Base-by-base conservation (phyloP, 345 rosid genomes). In the Dipteronia dyeriana region DNA sequence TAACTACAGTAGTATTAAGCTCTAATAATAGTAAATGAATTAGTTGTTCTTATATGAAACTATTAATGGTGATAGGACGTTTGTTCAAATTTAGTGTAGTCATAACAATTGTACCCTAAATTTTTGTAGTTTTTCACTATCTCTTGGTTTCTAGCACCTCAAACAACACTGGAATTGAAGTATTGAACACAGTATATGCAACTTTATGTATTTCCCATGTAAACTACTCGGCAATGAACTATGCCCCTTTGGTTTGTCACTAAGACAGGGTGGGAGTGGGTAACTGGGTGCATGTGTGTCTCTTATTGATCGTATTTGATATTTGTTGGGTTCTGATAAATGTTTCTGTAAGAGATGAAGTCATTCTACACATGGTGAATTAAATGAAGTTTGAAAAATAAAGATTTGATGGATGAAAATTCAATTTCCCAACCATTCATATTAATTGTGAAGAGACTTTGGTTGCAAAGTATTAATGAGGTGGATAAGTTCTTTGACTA, bases 281-380 rank as follows among this genome's bases (percentile, higher is more conserved):
- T 53, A 65, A 65, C n/a, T 65, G 45, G 66, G 41, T 61, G 68
- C 57, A 34, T 51, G 17, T 41, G 56, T 60, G 67, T 56, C 22
- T 43, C 25, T 43, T 26, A 39, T 45, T 10, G 25, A n/a, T n/a
- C n/a, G 17, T 5, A 16, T 39, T 4, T 34, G 17, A 8, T 60
- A 43, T 61, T 14, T 61, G 17, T 23, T 59, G 25, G 29, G 23
- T 73, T 16, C 34, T 12, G 13, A 29, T 14, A 12, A 19, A 29
- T 29, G 6, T 49, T 64, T 45, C 56, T n/a, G n/a, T n/a, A n/a
- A n/a, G n/a, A n/a, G n/a, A n/a, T n/a, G n/a, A n/a, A n/a, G n/a
- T n/a, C n/a, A n/a, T n/a, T n/a, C n/a, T n/a, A n/a, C n/a, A n/a
- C n/a, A n/a, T n/a, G n/a, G n/a, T n/a, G n/a, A n/a, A n/a, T n/a